These are phyloP conservation scores for Batrachochytrium dendrobatidis DNA, from an alignment of 371 early-diverging fungal species.

Conservation along the genomic window DNA sequence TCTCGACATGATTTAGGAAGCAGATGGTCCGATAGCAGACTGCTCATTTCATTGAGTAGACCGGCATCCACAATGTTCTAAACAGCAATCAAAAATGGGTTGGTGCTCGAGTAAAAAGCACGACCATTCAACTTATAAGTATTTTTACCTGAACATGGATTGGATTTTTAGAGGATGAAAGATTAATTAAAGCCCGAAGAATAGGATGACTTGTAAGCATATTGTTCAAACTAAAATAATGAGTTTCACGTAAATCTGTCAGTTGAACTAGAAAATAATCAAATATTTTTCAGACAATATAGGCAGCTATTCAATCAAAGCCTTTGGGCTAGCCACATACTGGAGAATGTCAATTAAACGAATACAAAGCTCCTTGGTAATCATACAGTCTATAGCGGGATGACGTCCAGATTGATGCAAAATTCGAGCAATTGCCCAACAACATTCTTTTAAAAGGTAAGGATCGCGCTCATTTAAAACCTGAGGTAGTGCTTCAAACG, in stretches of 20 bases:
- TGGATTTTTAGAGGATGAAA: constrained; percentile 10
- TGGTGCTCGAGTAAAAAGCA: constrained; percentile 2
- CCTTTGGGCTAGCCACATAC: background rate
- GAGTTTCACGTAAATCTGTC: background rate
- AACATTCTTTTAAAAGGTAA: constrained; percentile 7
- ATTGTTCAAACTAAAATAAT: constrained; percentile 5
- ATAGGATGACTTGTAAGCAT: constrained; percentile 13
- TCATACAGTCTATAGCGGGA: constrained; percentile 9
- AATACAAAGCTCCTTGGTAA: constrained; percentile 5
- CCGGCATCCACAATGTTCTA: constrained; percentile 1
- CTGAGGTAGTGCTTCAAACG: constrained; percentile 7
- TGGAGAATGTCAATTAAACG: constrained; percentile 11
- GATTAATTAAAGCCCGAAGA: constrained; percentile 11
- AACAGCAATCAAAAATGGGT: constrained; percentile 1
- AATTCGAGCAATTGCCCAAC: constrained; percentile 16
- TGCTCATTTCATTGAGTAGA: background rate
- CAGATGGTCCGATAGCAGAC: background rate
- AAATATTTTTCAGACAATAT: too few species aligned
- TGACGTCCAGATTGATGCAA: constrained; percentile 11
- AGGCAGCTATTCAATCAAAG: too few species aligned
- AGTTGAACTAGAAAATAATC: too few species aligned
- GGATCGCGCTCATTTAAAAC: constrained; percentile 7
- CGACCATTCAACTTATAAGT: background rate
- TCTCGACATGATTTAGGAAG: background rate
- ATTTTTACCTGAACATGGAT: constrained; percentile 7